Conservation (phyloP, 2,329 filamentous ascomycete species). For the Neocucurbitaria cava region DNA sequence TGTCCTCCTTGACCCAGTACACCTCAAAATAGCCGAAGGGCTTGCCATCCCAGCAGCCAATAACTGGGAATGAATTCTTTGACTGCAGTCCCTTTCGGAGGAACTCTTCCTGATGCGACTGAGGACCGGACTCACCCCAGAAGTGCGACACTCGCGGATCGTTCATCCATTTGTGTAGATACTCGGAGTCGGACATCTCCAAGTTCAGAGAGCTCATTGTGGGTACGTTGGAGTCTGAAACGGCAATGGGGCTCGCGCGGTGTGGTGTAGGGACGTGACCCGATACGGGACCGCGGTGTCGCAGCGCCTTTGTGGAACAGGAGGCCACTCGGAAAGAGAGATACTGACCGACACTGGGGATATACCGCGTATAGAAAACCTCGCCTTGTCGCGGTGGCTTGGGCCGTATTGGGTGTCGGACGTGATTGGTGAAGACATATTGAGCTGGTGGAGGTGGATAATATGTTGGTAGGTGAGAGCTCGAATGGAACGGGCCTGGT, state of each 20-base stretch:
- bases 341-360: constrained; percentile 82
- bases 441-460: constrained; percentile 84
- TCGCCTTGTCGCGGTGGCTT: constrained; percentile 92
- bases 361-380: constrained; percentile 86
- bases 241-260: constrained; percentile 47
- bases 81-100: constrained; percentile 69
- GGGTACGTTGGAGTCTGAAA: constrained; percentile 58
- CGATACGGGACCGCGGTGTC: constrained; percentile 66
- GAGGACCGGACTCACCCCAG: constrained; percentile 74
- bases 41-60: constrained; percentile 92
- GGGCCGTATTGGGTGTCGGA: constrained; percentile 84
- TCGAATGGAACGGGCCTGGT: constrained; percentile 77
- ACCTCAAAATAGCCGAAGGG: constrained; percentile 98
- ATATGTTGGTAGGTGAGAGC: constrained; percentile 87
- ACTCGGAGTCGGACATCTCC: constrained; percentile 64
- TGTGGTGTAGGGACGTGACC: constrained; percentile 26
- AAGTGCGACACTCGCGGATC: constrained; percentile 82
- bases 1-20: constrained; percentile 97
- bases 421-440: constrained; percentile 77
- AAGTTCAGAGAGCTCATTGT: constrained; percentile 37
- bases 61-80: constrained; percentile 84
- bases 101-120: constrained; percentile 69
- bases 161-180: constrained; percentile 89
- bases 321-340: constrained; percentile 88
- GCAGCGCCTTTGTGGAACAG: constrained; percentile 67